Conservation (phyloP, 306 rosid genomes). For the Vigna unguiculata region DNA sequence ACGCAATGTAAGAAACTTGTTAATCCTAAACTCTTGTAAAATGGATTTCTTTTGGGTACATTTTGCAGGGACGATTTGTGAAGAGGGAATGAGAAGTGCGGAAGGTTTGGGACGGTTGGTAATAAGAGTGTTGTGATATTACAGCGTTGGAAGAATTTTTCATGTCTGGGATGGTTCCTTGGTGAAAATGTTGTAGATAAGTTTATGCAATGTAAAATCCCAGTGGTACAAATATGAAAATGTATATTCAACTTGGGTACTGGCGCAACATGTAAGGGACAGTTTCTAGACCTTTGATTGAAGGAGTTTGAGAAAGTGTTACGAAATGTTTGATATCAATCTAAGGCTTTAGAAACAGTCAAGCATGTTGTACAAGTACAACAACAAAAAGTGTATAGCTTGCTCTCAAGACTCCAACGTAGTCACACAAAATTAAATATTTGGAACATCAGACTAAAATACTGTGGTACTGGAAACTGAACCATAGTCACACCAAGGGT, state of each 20-base stretch:
- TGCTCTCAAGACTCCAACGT: conserved; percentile 2
- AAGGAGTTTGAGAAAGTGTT: conserved; percentile 1
- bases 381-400: conserved; percentile 23
- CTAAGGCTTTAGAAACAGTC: conserved; percentile 32
- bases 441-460: conserved; percentile 7
- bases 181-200: conserved; percentile 38
- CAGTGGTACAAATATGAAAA: conserved; percentile 26
- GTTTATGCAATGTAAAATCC: conserved; percentile 22
- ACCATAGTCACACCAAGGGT: background rate
- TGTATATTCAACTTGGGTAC: conserved; percentile 16
- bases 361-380: conserved; percentile 33
- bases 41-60: background rate
- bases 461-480: conserved; percentile 3
- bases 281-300: conserved; percentile 35
- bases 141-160: conserved; percentile 30
- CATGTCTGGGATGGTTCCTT: conserved; percentile 26
- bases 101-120: conserved; percentile 28
- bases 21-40: background rate
- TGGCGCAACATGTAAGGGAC: conserved; percentile 32
- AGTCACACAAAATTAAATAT: background rate
- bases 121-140: conserved; percentile 28
- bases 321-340: conserved; percentile 12
- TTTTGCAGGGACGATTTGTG: conserved; percentile 91
- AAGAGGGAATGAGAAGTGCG: conserved; percentile 65
- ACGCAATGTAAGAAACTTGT: background rate